Base-by-base conservation (phyloP, 2,329 filamentous ascomycete species). In the Colletotrichum incanum region DNA sequence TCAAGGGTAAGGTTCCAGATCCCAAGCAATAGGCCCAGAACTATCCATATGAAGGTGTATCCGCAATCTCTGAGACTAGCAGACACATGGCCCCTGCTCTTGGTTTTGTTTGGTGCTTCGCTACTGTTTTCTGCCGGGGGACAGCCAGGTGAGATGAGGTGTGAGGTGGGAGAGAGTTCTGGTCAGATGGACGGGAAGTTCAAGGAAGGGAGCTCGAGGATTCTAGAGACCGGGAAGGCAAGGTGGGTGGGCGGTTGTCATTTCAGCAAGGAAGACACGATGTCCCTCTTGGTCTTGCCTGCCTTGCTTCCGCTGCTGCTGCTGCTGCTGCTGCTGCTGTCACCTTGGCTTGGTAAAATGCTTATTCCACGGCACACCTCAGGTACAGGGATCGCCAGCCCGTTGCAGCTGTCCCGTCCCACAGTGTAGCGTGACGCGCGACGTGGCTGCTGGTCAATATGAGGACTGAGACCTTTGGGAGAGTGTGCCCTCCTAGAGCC, bases 61-160 rank as follows among this genome's bases (percentile, higher is more conserved):
- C 70, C 67, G 70, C 67, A 72, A 71, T 71, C 37, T 60, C 54
- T 70, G 26, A 64, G 59, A 63, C 66, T 43, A 62, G 45, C 41
- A 58, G 66, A 66, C 70, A 72, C 70, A 72, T 72, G 70, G 70
- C 60, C 66, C 52, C 49, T 59, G 45, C 23, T 71, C 52, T 47
- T 61, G 52, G 34, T 28, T 45, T 41, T 71, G n/a, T 20, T 47
- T 61, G 63, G 28, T 71, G 47, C 34, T 65, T 65, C n/a, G 52
- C 43, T 43, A 16, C 23, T 45, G 9, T 3, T 54, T 43, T 39
- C 28, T 37, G 58, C 63, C 41, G 43, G 55, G 52, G 49, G 26
- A 5, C 34, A 34, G 41, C 41, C 28, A 58, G 55, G 34, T 66
- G 58, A 37, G 37, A 49, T 56, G 56, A 60, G 54, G 34, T 63